Conservation (phyloP, 78 protist genomes). For the Emiliania huxleyi region DNA sequence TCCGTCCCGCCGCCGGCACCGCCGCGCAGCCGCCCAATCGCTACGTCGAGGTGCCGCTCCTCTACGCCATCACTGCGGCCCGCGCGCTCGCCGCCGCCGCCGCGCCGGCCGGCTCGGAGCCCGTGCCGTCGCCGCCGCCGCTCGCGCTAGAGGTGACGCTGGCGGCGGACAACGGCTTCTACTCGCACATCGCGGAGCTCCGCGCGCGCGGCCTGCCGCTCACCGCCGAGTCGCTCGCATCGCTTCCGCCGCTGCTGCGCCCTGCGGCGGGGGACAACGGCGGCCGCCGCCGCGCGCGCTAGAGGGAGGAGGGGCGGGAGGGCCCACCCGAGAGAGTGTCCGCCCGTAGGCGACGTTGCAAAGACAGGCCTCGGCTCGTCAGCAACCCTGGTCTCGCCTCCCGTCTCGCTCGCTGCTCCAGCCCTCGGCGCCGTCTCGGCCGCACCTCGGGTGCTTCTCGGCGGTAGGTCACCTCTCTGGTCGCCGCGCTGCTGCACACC, state of each 20-base stretch:
- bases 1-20: background rate
- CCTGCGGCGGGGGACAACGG: background rate
- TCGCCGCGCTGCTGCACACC: slow-evolving; percentile 29
- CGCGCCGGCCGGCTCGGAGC: background rate
- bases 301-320: no score
- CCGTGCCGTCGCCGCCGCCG: background rate
- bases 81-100: background rate
- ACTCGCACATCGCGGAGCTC: slow-evolving; percentile 74
- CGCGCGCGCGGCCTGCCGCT: background rate
- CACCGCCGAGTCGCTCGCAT: slow-evolving; percentile 29
- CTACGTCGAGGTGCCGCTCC: slow-evolving; percentile 21
- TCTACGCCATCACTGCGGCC: background rate
- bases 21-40: background rate
- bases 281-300: no score
- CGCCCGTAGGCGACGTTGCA: slow-evolving; percentile 51
- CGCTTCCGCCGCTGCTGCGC: slow-evolving; percentile 54
- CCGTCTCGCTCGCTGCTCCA: no score
- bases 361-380: slow-evolving; percentile 86
- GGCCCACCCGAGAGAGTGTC: no score
- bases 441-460: no score
- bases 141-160: slow-evolving; percentile 43
- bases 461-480: slow-evolving; percentile 31
- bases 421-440: no score
- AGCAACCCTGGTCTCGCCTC: slow-evolving; percentile 78
- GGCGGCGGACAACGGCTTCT: slow-evolving; percentile 73